Base-by-base conservation (phyloP, 164 flowering plant genomes). In the Vitis amurensis region DNA sequence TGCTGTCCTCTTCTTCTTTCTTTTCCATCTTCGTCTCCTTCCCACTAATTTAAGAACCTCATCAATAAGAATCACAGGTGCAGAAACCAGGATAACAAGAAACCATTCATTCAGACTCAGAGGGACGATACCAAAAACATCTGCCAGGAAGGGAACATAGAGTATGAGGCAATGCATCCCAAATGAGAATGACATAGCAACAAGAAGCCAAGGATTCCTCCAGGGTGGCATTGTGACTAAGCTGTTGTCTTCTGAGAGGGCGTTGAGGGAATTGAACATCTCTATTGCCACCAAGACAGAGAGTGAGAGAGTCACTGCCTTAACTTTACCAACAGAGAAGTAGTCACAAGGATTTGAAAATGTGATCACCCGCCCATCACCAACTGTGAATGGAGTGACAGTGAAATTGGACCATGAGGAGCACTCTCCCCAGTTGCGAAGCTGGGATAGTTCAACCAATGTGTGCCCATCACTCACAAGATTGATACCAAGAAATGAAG, bases 251-350 rank as follows among this genome's bases (percentile, higher is more conserved):
- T 94, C 97, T 2, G 97, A 93, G 47, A 93, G 81, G 9, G 98
- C 98, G 69, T 93, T 93, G 55, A 93, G 85, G 66, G 97, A 86
- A 78, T 94, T 94, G 67, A 94, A 88, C 98, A 92, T 90, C 82
- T 94, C 97, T 9, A 92, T 94, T 0, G 94, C 90, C 50, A 94
- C 98, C 81, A 94, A 72, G 9, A 92, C 96, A 29, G 97, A 90
- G 2, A 94, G 89, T 0, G 98, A 94, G 4, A 94, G 78, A 44
- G 98, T 92, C 92, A 82, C 84, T 10, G 98, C 93, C 83, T 94
- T 94, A 61, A 88, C 89, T 81, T 88, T 90, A 8, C 98, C 97
- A n/a, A 50, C 61, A 3, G 92, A 68, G 71, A 94, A 94, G 59
- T 94, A 94, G 48, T 92, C 97, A 61, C 98, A 91, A 1, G 98